Base-by-base conservation (phyloP, 805 yeast species). In the Wickerhamomyces bisporus region DNA sequence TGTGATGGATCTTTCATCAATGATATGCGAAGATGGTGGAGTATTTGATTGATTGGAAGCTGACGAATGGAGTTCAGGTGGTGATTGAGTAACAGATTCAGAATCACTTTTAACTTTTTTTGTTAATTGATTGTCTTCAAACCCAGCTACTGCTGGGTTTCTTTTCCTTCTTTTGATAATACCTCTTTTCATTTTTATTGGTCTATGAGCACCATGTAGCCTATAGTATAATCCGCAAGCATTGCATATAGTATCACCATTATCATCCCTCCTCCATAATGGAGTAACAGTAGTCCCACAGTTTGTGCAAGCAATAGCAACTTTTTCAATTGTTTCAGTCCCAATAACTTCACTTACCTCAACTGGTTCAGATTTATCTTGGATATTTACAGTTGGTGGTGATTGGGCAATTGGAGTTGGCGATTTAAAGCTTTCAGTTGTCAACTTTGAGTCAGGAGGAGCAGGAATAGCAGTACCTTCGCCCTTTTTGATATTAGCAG, bases 221-320 rank as follows among this genome's bases (percentile, higher is more conserved):
- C 79, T 66, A 58, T 77, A 80, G 58, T 86, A 86, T 23, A 86
- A 62, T 3, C 88, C 95, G 63, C 95, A 86, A 1, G 95, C 95
- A 53, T 86, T 86, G 66, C 95, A 86, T 18, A 86, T 85, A 19
- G 88, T 82, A 50, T 85, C 80, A 4, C 95, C 95, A 6, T 69
- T 70, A 46, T 79, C 88, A 55, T 85, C 89, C 44, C 95, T 66
- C 55, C 95, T 70, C 95, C 95, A 86, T 11, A 86, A 63, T 0
- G 95, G 95, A 1, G 95, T 86, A 40, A 83, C 82, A 1, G 93
- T 86, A 11, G 93, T 82, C 3, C 79, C 80, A 62, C 95, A 86
- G 63, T 86, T 86, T 47, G 75, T 80, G 57, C 95, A 86, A 0
- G 94, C 87, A 7, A 86, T 75, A 10, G 82, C 82, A 34, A 77